These are phyloP conservation scores for Petunia secreta DNA, from an alignment of 257 asterid genomes.

Conservation along the genomic window DNA sequence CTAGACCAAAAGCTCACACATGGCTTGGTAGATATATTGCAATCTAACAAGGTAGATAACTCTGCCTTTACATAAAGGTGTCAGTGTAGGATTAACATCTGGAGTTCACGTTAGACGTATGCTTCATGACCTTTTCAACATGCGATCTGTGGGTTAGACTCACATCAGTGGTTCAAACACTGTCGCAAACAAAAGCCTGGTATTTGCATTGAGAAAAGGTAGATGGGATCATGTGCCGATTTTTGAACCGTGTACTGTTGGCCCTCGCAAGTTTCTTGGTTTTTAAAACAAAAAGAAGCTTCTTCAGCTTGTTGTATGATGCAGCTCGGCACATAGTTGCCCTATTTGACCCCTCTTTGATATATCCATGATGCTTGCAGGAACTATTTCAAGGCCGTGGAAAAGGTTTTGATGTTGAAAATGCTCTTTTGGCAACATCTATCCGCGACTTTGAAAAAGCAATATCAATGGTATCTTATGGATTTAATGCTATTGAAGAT, in stretches of 20 bases:
- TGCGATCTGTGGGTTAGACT: background rate
- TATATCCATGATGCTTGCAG: constrained; percentile 43
- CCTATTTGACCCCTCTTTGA: background rate
- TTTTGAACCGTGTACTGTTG: too few relatives aligned
- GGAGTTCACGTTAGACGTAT: background rate
- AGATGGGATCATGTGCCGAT: too few relatives aligned
- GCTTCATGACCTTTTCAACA: background rate
- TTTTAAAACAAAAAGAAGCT: too few relatives aligned
- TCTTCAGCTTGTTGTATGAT: background rate
- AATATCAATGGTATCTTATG: constrained; percentile 85
- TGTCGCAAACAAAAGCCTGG: too few relatives aligned
- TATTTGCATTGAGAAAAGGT: too few relatives aligned
- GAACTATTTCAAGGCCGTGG: constrained; percentile 92
- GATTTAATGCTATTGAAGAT: constrained; percentile 65
- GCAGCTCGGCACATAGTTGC: background rate
- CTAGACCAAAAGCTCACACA: constrained; percentile 58
- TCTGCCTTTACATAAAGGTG: background rate
- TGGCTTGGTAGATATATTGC: constrained; percentile 80
- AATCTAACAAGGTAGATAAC: constrained; percentile 65
- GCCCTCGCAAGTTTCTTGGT: too few relatives aligned
- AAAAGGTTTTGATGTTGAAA: constrained; percentile 80
- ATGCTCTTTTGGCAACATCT: constrained; percentile 74
- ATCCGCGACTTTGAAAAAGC: constrained; percentile 80
- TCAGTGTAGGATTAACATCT: background rate
- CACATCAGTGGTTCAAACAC: too few relatives aligned